Conservation (phyloP, 192 early-diverging fungal species). For the Backusella sp. region DNA sequence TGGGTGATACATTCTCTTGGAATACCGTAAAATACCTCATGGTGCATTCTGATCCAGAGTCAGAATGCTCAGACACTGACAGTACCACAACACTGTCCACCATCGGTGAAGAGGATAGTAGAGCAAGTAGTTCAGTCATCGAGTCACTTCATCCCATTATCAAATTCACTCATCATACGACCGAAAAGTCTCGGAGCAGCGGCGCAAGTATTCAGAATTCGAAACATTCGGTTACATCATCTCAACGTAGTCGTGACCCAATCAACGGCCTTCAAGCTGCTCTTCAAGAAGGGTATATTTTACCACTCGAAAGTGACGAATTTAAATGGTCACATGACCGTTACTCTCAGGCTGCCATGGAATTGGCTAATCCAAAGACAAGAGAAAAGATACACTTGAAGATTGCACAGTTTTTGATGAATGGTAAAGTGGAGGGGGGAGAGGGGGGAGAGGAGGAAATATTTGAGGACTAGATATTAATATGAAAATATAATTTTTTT, state of each 20-base stretch:
- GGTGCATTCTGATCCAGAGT: constrained; percentile 23
- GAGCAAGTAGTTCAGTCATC: background rate
- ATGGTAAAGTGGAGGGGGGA: background rate
- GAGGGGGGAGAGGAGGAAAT: too few species aligned
- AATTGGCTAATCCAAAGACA: constrained; percentile 17
- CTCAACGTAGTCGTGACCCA: constrained; percentile 12
- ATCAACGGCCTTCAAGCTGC: constrained; percentile 34
- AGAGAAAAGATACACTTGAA: constrained; percentile 32
- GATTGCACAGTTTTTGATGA: constrained; percentile 27
- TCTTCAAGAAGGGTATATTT: constrained; percentile 30
- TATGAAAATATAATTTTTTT: background rate
- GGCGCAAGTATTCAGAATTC: background rate
- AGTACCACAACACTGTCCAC: background rate
- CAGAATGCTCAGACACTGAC: constrained; percentile 19
- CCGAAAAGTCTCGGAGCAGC: background rate
- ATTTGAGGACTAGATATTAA: too few species aligned
- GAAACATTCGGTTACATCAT: background rate
- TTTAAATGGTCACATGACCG: constrained; percentile 37
- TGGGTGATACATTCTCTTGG: constrained; percentile 36
- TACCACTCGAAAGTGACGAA: constrained; percentile 31
- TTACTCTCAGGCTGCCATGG: constrained; percentile 37
- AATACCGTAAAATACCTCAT: constrained; percentile 31
- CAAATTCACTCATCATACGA: constrained; percentile 2
- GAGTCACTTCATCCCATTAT: constrained; percentile 14
- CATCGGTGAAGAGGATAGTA: background rate